Evolutionary conservation across 208 protist species (phyloP), one percentile per base, ranked within the genome.

Genomic region (Acanthamoeba culbertsoni): DNA sequence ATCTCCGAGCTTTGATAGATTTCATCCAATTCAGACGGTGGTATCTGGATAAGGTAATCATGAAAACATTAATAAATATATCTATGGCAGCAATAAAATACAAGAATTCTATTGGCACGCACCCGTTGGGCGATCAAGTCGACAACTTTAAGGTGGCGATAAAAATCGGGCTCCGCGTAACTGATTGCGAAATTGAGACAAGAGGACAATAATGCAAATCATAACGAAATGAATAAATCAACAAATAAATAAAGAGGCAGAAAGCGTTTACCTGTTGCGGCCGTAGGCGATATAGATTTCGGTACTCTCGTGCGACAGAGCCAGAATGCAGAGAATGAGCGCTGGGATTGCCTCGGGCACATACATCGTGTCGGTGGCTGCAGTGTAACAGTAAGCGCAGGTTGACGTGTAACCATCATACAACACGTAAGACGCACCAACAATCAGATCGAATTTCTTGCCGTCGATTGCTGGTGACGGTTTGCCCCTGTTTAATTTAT

Each of bases 201-300:
- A 86, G 2, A 86, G 23, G n/a, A 59, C 8, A 42, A 40, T 42
- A 23, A 18, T 2, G 8, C 33, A 42, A 6, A 84, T 55, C n/a
- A 62, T 86, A 28, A 62, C 3, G 8, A 40, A 62, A 40, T 79
- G n/a, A 79, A 51, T 75, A 75, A 75, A 33, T 75, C 12, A 55
- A 55, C 18, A 55, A 55, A 55, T 55, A 23, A 23, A 23, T 55
- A 55, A 55, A 35, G 37, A 28, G n/a, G n/a, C 55, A 26, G n/a
- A n/a, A n/a, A 3, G 43, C 6, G 1, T 10, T 6, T 4, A 88
- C 79, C 86, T 91, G 62, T 91, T 91, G 26, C 86, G 35, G 1
- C 86, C 86, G 45, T 91, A 91, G 33, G 86, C 86, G 35, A 91
- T 75, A 26, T 73, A 91, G 62, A 91, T 91, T 8, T 91, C 86